Base-by-base conservation (phyloP, 202 grass and related monocot species). In the Setaria italica region DNA sequence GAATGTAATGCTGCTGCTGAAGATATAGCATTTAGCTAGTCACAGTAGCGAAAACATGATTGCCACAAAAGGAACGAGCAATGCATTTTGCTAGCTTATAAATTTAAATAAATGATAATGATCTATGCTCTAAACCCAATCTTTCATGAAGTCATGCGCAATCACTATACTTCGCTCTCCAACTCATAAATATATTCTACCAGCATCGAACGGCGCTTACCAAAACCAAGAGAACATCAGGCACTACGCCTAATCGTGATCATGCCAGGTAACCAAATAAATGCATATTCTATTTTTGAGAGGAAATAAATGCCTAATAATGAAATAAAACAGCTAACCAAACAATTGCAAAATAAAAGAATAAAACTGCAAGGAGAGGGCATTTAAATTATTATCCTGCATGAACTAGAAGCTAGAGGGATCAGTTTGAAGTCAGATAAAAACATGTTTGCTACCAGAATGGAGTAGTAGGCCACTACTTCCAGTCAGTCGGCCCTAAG, bases 21-120 rank as follows among this genome's bases (percentile, higher is more conserved):
- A 63, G 55, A 86, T 41, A 65, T 50, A 63, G 33, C 57, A 73
- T 29, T 71, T 72, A 72, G n/a, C 30, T 66, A 19, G 33, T 79
- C 30, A 62, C 4, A 15, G 66, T 53, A 80, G 9, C 45, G 42
- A 80, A 72, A 56, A 8, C 39, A 35, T 51, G 45, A 39, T 49
- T 29, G 3, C 41, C 42, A 62, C 54, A 72, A 51, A 83, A 7
- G 19, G 74, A 78, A 48, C 32, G 17, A 19, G 5, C 21, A 62
- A 62, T 32, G 43, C 19, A 20, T 71, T 60, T 16, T 30, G 19
- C 0, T 51, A 2, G 3, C 35, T 48, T 57, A 47, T 6, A 68
- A 67, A 71, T 48, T 19, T 60, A 60, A 39, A 60, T n/a, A 50
- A 50, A 45, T 74, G n/a, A 46, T 60, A 78, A 21, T 45, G 13